Percentiles rank a stretch among this genome's conserved stretches.
These are phyloP conservation scores for Thraustochytrium sp. DNA, from an alignment of 352 stramenopile genomes.

Conservation along the genomic window DNA sequence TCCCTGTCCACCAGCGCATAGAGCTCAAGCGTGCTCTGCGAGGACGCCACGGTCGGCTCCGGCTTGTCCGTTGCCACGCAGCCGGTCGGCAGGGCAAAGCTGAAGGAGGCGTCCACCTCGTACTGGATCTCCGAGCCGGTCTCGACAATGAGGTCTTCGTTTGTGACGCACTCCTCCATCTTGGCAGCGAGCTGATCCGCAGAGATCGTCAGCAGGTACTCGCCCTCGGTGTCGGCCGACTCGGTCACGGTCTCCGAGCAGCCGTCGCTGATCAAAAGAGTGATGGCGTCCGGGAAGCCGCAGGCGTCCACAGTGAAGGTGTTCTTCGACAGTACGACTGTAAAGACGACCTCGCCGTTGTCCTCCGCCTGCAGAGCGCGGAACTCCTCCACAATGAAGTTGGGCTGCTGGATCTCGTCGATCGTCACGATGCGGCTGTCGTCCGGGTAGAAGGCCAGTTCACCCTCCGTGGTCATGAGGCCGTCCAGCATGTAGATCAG, in stretches of 20 bases:
- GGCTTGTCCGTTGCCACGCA: background rate
- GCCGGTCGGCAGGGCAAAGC: background rate
- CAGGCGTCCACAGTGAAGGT: background rate
- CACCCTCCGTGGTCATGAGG: background rate
- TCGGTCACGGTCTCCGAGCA: background rate
- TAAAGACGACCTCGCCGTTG: background rate
- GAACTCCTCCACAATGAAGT: background rate
- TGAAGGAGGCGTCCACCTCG: background rate
- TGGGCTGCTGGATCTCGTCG: background rate
- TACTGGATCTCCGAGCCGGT: background rate
- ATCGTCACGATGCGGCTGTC: background rate
- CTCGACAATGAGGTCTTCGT: background rate
- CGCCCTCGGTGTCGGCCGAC: background rate
- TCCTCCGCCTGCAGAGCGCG: background rate
- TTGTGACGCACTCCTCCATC: background rate
- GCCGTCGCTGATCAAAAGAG: background rate
- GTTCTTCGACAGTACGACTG: background rate
- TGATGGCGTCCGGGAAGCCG: background rate
- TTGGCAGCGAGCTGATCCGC: background rate
- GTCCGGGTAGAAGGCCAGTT: background rate
- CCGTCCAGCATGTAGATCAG: background rate
- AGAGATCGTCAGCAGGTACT: background rate
- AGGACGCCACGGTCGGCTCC: background rate
- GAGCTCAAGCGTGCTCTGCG: background rate
- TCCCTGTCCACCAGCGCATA: background rate